phyloP scores from a whole-genome alignment of 2,329 filamentous ascomycete species.

The Exutisphaerella laricina region DNA sequence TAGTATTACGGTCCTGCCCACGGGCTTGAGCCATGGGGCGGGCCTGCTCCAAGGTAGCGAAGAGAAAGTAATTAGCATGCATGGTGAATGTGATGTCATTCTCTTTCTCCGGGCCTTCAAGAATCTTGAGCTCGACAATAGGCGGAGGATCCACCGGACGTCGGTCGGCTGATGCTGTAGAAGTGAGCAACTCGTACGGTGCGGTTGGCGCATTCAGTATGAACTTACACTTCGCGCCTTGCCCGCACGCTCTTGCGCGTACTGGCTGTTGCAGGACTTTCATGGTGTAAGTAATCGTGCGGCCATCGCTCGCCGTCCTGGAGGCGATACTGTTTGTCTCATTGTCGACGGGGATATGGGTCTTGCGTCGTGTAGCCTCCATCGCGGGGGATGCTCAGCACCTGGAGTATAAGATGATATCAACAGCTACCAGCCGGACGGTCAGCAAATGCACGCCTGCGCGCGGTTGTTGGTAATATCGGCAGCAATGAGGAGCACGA shows the following conservation, averaged over 20 bases:
- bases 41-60: slow-evolving; percentile 81
- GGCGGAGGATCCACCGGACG: slow-evolving; percentile 91
- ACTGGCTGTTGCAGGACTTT: slow-evolving; percentile 90
- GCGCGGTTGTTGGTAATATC: slow-evolving; percentile 2
- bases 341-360: slow-evolving; percentile 48
- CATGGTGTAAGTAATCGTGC: slow-evolving; percentile 73
- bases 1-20: slow-evolving; percentile 59
- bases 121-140: slow-evolving; percentile 84
- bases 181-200: slow-evolving; percentile 18
- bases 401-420: not conserved
- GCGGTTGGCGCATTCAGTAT: not conserved
- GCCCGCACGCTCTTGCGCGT: slow-evolving; percentile 89
- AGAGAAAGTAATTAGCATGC: slow-evolving; percentile 97
- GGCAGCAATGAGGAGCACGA: slow-evolving; percentile 6
- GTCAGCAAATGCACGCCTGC: not conserved
- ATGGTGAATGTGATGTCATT: slow-evolving; percentile 74
- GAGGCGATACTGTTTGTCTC: slow-evolving; percentile 50
- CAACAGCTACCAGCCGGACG: not conserved
- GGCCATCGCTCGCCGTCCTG: slow-evolving; percentile 66
- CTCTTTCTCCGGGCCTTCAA: slow-evolving; percentile 55
- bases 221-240: slow-evolving; percentile 81
- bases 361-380: slow-evolving; percentile 22
- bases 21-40: slow-evolving; percentile 77
- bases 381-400: slow-evolving; percentile 12
- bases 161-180: slow-evolving; percentile 71